Conservation (phyloP, 129 eudicot species). For the Scalesia atractyloides region DNA sequence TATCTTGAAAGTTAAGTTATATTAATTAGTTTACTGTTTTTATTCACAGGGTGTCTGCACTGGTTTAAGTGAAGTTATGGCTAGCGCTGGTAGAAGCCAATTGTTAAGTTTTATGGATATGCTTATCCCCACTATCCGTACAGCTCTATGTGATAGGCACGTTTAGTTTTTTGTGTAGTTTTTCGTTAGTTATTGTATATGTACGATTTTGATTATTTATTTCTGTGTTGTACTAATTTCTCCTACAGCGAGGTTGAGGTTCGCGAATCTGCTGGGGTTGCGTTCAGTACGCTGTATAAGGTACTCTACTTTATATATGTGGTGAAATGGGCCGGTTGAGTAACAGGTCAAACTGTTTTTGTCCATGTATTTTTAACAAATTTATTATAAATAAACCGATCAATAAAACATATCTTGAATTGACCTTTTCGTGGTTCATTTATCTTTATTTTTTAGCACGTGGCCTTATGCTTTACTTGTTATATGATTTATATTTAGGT, state of each 20-base stretch:
- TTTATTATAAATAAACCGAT: neutral
- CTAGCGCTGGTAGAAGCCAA: conserved; percentile 93
- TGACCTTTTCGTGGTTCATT: neutral
- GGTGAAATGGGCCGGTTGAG: neutral
- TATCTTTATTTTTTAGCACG: neutral
- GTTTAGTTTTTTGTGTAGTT: conserved; percentile 1
- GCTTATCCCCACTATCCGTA: conserved; percentile 92
- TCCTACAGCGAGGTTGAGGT: conserved; percentile 66
- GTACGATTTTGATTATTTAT: conserved; percentile 4
- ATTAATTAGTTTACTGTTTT: neutral
- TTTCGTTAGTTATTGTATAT: conserved; percentile 5
- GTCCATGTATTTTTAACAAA: neutral
- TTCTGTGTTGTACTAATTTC: conserved; percentile 8
- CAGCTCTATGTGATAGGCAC: conserved; percentile 98
- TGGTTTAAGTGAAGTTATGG: conserved; percentile 99
- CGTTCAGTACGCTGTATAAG: conserved; percentile 96
- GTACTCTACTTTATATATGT: conserved; percentile 36
- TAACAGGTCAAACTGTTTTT: neutral
- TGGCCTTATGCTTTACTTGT: conserved; percentile 1
- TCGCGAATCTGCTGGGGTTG: conserved; percentile 94
- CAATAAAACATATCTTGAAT: neutral
- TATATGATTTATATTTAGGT: too few species aligned
- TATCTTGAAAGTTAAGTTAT: neutral
- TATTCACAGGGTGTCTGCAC: conserved; percentile 86
- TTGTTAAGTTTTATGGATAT: conserved; percentile 75